Evolutionary conservation across 768 basidiomycete species (phyloP).

Genomic region (Pisolithus orientalis): DNA sequence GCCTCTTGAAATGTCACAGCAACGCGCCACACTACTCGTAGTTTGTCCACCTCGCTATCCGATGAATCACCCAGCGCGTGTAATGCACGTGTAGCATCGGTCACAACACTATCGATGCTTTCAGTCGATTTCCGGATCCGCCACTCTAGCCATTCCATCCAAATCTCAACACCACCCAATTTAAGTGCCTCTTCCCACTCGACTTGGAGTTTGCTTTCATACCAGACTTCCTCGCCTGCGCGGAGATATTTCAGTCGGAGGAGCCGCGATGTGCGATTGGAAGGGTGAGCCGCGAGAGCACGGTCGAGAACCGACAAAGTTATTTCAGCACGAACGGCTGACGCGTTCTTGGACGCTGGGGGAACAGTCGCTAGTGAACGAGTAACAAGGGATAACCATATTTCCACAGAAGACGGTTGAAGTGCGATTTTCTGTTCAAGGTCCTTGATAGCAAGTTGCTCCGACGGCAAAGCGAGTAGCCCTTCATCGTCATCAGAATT

Average conservation of each 20-base stretch:
- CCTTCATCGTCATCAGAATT: constrained; percentile 31
- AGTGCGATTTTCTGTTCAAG: constrained; percentile 50
- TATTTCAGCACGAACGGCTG: constrained; percentile 64
- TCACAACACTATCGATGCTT: constrained; percentile 48
- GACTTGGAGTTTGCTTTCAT: constrained; percentile 40
- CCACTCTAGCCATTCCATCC: constrained; percentile 82
- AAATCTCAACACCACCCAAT: constrained; percentile 49
- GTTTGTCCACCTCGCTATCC: constrained; percentile 43
- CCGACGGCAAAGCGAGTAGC: constrained; percentile 36
- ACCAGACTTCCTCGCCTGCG: constrained; percentile 71
- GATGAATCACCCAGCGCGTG: constrained; percentile 34
- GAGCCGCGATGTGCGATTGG: constrained; percentile 41
- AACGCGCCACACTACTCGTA: constrained; percentile 69
- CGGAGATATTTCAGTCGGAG: constrained; percentile 62
- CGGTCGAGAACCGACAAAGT: constrained; percentile 60
- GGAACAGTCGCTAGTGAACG: constrained; percentile 61
- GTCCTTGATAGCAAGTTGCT: constrained; percentile 51
- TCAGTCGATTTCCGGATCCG: constrained; percentile 42
- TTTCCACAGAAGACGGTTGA: constrained; percentile 46
- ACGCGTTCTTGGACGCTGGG: constrained; percentile 58
- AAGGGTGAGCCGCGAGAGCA: constrained; percentile 51
- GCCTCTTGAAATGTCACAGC: constrained; percentile 58
- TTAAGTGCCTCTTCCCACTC: constrained; percentile 70
- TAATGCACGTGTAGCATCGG: constrained; percentile 45
- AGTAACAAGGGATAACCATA: constrained; percentile 61